phyloP scores from a whole-genome alignment of 495 filamentous ascomycete species.

The Penicillium cataractarum region DNA sequence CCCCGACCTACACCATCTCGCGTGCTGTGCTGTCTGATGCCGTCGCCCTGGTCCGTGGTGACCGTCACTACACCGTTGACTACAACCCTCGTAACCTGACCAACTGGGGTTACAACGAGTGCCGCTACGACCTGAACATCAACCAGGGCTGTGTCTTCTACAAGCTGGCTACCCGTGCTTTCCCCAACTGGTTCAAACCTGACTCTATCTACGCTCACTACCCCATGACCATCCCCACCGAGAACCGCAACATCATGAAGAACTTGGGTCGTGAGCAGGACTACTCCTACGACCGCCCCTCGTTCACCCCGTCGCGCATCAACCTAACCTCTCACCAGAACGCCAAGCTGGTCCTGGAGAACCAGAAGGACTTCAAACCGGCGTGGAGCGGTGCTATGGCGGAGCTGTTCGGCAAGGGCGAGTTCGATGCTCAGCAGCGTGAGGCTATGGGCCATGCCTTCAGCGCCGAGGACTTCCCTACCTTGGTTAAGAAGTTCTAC shows the following conservation, averaged over 20 bases:
- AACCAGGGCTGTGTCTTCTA: constrained; percentile 85
- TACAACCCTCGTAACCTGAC: constrained; percentile 80
- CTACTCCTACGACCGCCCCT: constrained; percentile 71
- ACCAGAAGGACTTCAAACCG: constrained; percentile 64
- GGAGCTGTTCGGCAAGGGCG: constrained; percentile 57
- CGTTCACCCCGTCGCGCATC: constrained; percentile 51
- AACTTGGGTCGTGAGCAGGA: constrained; percentile 69
- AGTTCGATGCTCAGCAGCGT: constrained; percentile 50
- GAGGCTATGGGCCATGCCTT: constrained; percentile 48
- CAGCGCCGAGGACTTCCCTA: constrained; percentile 51
- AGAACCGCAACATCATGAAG: constrained; percentile 75
- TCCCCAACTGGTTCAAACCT: constrained; percentile 76
- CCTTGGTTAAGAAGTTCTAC: constrained; percentile 58
- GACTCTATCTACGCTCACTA: constrained; percentile 90
- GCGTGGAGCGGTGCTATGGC: constrained; percentile 62
- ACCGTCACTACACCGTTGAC: constrained; percentile 58
- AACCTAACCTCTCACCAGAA: constrained; percentile 63
- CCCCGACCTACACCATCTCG: constrained; percentile 62
- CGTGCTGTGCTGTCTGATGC: constrained; percentile 57
- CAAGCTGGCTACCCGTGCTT: constrained; percentile 77
- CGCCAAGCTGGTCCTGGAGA: constrained; percentile 64
- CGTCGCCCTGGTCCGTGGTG: constrained; percentile 57
- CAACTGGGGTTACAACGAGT: constrained; percentile 76
- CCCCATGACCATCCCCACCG: constrained; percentile 77
- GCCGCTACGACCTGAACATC: constrained; percentile 71